These are phyloP conservation scores for Fusarium protoensiforme DNA, from an alignment of 2,329 filamentous ascomycete species.

Conservation along the genomic window DNA sequence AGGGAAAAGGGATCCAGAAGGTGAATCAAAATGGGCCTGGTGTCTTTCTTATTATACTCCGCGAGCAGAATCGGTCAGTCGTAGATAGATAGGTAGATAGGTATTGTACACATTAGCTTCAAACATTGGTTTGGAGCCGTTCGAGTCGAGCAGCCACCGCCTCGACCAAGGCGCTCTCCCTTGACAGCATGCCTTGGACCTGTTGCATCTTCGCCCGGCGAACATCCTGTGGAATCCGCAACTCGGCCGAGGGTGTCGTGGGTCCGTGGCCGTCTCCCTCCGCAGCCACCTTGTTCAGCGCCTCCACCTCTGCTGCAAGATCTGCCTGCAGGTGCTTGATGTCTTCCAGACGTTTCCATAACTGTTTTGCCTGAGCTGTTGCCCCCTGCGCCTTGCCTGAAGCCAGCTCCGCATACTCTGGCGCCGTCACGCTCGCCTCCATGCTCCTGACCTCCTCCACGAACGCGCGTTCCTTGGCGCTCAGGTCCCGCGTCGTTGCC, in stretches of 20 bases:
- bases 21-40: background rate
- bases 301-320: slow-evolving; percentile 62
- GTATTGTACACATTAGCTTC: slow-evolving; percentile 40
- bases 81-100: slow-evolving; percentile 1
- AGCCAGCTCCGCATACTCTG: slow-evolving; percentile 43
- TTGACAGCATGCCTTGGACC: slow-evolving; percentile 71
- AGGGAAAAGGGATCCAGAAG: background rate
- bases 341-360: slow-evolving; percentile 68
- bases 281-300: slow-evolving; percentile 49
- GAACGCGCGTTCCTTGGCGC: slow-evolving; percentile 58
- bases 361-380: slow-evolving; percentile 54
- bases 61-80: background rate
- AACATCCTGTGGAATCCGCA: slow-evolving; percentile 69
- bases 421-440: slow-evolving; percentile 60
- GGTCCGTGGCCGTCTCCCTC: slow-evolving; percentile 34
- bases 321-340: slow-evolving; percentile 65
- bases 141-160: slow-evolving; percentile 72
- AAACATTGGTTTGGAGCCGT: slow-evolving; percentile 56
- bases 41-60: slow-evolving; percentile 27
- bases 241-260: slow-evolving; percentile 50
- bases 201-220: slow-evolving; percentile 72
- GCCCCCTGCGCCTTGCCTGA: slow-evolving; percentile 47
- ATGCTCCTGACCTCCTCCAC: slow-evolving; percentile 63
- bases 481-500: slow-evolving; percentile 55
- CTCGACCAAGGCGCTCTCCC: slow-evolving; percentile 76